Conservation (phyloP, 306 rosid species). For the Sechiopsis laciniata region DNA sequence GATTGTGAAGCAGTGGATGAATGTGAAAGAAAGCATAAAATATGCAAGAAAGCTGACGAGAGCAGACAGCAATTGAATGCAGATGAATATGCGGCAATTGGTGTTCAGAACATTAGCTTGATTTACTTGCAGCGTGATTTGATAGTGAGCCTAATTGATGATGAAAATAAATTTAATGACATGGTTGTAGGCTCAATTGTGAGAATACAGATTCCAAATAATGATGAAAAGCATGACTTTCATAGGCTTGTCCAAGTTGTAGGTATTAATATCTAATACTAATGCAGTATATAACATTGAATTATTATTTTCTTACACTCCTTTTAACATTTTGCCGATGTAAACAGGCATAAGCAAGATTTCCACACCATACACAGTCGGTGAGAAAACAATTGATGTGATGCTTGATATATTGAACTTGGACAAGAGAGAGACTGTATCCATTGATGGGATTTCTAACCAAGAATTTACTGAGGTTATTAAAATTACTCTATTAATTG, state of each 20-base stretch:
- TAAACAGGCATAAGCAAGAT: slow-evolving; percentile 74
- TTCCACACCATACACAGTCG: slow-evolving; percentile 59
- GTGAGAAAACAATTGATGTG: slow-evolving; percentile 51
- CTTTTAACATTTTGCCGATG: slow-evolving; percentile 21
- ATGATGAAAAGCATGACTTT: slow-evolving; percentile 72
- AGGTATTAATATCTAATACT: slow-evolving; percentile 44
- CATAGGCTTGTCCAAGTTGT: slow-evolving; percentile 92
- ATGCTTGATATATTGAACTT: slow-evolving; percentile 81
- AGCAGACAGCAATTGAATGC: slow-evolving; percentile 35
- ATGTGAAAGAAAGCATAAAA: slow-evolving; percentile 50
- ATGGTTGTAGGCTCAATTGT: slow-evolving; percentile 86
- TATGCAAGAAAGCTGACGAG: slow-evolving; percentile 39
- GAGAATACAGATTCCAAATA: slow-evolving; percentile 60
- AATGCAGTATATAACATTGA: background rate
- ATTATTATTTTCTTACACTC: background rate
- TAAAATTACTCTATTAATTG: background rate
- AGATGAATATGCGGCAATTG: slow-evolving; percentile 69
- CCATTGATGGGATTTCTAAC: slow-evolving; percentile 71
- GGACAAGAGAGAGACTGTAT: slow-evolving; percentile 67
- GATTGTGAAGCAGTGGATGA: slow-evolving; percentile 33
- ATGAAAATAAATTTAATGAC: slow-evolving; percentile 51
- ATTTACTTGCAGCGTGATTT: slow-evolving; percentile 67
- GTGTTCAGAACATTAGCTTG: slow-evolving; percentile 71
- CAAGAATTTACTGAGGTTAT: slow-evolving; percentile 82
- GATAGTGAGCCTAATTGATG: slow-evolving; percentile 56